Conservation (phyloP, 2,329 filamentous ascomycete genomes). For the Scytalidium sp. region DNA sequence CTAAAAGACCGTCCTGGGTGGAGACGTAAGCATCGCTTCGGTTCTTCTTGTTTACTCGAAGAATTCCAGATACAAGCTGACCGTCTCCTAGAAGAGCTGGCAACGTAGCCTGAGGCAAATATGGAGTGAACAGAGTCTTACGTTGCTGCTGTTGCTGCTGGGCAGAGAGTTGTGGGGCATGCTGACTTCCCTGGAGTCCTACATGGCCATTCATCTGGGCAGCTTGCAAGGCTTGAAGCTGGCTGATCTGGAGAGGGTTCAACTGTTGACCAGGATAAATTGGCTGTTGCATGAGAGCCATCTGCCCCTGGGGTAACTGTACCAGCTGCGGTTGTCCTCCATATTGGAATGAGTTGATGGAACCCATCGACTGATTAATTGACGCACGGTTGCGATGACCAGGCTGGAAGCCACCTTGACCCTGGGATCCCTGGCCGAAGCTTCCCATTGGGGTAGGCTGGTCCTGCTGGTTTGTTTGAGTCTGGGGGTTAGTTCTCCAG, state of each 20-base stretch:
- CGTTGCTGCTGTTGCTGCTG: constrained; percentile 85
- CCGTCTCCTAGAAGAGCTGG: constrained; percentile 88
- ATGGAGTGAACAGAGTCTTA: constrained; percentile 98
- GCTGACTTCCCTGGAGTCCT: constrained; percentile 67
- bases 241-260: constrained; percentile 82
- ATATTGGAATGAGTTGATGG: constrained; percentile 86
- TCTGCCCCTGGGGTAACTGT: constrained; percentile 78
- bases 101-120: constrained; percentile 89
- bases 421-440: constrained; percentile 69
- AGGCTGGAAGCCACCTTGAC: constrained; percentile 77
- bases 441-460: constrained; percentile 57
- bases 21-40: constrained; percentile 97
- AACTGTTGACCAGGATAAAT: constrained; percentile 84
- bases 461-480: constrained; percentile 42
- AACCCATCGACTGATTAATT: constrained; percentile 80
- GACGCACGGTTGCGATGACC: constrained; percentile 85
- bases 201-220: constrained; percentile 79
- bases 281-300: constrained; percentile 72
- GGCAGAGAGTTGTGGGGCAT: constrained; percentile 62
- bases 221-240: constrained; percentile 89
- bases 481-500: constrained; percentile 79
- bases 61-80: constrained; percentile 91
- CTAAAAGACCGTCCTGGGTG: constrained; percentile 79
- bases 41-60: constrained; percentile 99
- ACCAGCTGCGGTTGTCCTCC: constrained; percentile 82